Evolutionary conservation across 2,329 filamentous ascomycete genomes (phyloP), one percentile per base, ranked within the genome.

Genomic region (Pseudofabraea citricarpa): DNA sequence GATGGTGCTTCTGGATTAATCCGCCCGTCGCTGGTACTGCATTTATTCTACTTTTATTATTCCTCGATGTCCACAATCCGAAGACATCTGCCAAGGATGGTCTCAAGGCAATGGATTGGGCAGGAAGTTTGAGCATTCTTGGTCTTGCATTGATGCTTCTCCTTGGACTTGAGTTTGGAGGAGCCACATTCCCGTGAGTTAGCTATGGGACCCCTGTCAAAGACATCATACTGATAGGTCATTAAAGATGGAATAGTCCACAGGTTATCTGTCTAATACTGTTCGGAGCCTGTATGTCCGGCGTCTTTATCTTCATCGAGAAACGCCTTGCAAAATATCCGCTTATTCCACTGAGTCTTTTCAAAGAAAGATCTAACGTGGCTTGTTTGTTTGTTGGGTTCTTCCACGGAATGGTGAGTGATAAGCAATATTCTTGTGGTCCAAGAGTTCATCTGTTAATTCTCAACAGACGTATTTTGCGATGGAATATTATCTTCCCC

Each of bases 251-350:
- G 88, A 64, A 67, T 40, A 90, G 86, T 0, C 73, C 84, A 2
- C 81, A 77, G 1, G 85, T 89, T 21, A 73, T 93, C 54, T 90
- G 85, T 57, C 73, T 94, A 77, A 82, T 40, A 81, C 87, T 23
- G 73, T 93, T 90, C 53, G 87, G 88, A 22, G 57, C 77, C 23
- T 47, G 84, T 31, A 67, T 75, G 8, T 73, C 87, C 9, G 12
- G 27, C 2, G 10, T 40, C 15, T 93, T 93, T 62, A 67, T 81
- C 53, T 40, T 86, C 19, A 78, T 82, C 53, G 87, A 94, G 64
- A 77, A 75, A 66, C 54, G 80, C 55, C 56, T 86, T 23, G 85
- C 87, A 41, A 77, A 73, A 44, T 87, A 85, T 52, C 88, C 89
- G 1, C 70, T 94, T 46, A 87, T 91, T 59, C 88, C 88, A 0